Conservation (phyloP, 2,329 filamentous ascomycete genomes). For the Bipolaris cookei region DNA sequence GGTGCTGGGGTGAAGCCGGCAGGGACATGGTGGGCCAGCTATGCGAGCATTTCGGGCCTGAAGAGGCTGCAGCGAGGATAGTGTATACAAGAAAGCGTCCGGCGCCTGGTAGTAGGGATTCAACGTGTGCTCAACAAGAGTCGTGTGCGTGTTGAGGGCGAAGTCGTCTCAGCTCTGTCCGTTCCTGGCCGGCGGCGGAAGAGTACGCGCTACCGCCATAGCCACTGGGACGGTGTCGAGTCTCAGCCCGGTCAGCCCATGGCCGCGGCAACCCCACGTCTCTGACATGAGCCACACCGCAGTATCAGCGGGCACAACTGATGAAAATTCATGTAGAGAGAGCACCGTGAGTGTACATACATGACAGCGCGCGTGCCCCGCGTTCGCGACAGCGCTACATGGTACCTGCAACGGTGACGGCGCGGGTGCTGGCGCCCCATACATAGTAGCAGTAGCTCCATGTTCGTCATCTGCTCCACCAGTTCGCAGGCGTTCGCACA, state of each 20-base stretch:
- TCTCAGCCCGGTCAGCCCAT: slow-evolving; percentile 20
- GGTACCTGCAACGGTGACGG: slow-evolving; percentile 1
- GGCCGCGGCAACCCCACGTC: slow-evolving; percentile 9
- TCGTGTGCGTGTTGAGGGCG: slow-evolving; percentile 3
- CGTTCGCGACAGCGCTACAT: slow-evolving; percentile 8
- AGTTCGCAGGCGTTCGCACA: slow-evolving; percentile 27
- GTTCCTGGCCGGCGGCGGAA: slow-evolving; percentile 19
- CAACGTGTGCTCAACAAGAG: background rate
- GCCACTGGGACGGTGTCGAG: slow-evolving; percentile 6
- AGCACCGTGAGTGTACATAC: background rate
- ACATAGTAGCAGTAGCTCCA: background rate
- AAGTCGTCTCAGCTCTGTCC: slow-evolving; percentile 3
- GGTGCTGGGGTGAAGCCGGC: slow-evolving; percentile 35
- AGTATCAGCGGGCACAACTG: no score
- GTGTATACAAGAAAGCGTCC: slow-evolving; percentile 7
- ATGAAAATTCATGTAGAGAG: background rate
- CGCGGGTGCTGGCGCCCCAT: slow-evolving; percentile 8
- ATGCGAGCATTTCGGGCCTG: slow-evolving; percentile 34
- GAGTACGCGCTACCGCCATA: slow-evolving; percentile 15
- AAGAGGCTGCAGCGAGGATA: background rate
- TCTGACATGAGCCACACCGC: slow-evolving; percentile 1
- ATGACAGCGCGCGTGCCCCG: slow-evolving; percentile 5
- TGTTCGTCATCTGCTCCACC: slow-evolving; percentile 34
- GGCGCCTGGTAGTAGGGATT: slow-evolving; percentile 5
- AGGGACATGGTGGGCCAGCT: slow-evolving; percentile 41